Evolutionary conservation across 495 filamentous ascomycete genomes (phyloP), one percentile per base, ranked within the genome.

Genomic region (Penicillium salamii): DNA sequence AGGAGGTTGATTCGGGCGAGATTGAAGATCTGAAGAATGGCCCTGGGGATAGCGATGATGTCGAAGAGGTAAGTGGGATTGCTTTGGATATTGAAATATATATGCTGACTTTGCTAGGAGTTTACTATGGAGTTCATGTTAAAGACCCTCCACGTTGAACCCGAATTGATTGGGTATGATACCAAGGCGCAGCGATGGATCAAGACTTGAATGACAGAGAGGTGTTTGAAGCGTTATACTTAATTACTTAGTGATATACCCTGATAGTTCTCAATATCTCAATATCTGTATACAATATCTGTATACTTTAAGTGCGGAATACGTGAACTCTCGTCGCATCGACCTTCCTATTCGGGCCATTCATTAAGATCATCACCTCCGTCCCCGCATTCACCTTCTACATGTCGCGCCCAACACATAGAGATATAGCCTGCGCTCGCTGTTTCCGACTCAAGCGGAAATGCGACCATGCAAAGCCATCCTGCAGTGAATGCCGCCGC

Each of bases 51-150:
- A 64, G 63, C 33, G 68, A 52, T 13, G 61, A 58, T 11, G 8
- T 8, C 23, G 63, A 72, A 8, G 72, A 76, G 65, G 72, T 75
- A 54, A 40, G 62, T 60, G 48, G 11, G 12, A 8, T 26, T 36
- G 37, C 5, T 46, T 17, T 14, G 7, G 11, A 36, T 17, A 24
- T 19, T 19, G 14, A 13, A 24, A 20, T 9, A 23, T 46, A 9
- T 9, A 3, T 46, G 46, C 45, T 40, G 28, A 41, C 20, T 2
- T 43, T 2, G 18, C 7, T 35, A 81, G 79, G 75, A 74, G 8
- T 88, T 88, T 57, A 87, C 83, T 4, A 86, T 89, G 82, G 80
- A 77, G 32, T 80, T 80, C 74, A 88, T 89, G 86, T 72, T 89
- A 3, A 77, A 76, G 53, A 83, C 72, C 35, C 66, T 89, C 17